A percentile compares a stretch with the other conserved stretches of the same genome.
Conservation (phyloP, 2,329 filamentous ascomycete genomes). For the Penicillium olsonii region DNA sequence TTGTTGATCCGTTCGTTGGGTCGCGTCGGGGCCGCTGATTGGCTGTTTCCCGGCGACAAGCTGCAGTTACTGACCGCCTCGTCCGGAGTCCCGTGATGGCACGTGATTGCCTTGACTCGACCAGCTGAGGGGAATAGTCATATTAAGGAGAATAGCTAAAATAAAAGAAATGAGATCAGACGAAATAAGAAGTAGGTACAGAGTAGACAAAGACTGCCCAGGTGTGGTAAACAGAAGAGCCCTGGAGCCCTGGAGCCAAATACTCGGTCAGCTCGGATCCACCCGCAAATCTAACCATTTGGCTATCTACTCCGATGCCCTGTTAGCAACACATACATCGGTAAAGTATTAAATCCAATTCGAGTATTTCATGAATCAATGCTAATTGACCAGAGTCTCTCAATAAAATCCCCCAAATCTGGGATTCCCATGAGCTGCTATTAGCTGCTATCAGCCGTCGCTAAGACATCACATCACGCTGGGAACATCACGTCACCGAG, state of each 20-base stretch:
- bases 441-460: not conserved
- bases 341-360: not conserved
- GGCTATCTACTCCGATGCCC: conserved; percentile 1
- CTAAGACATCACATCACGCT: not conserved
- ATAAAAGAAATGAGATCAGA: too few species aligned
- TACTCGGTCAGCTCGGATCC: conserved; percentile 10
- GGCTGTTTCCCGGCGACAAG: conserved; percentile 17
- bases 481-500: not conserved
- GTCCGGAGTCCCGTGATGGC: conserved; percentile 17
- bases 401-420: not conserved
- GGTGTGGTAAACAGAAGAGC: conserved; percentile 2
- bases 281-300: conserved; percentile 10
- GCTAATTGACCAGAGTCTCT: not conserved
- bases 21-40: conserved; percentile 38
- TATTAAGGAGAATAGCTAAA: too few species aligned
- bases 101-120: conserved; percentile 7
- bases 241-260: not conserved
- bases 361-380: not conserved
- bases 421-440: too few species aligned
- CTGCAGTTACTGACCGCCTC: conserved; percentile 21
- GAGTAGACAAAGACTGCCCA: too few species aligned
- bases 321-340: too few species aligned
- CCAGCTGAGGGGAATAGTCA: too few species aligned
- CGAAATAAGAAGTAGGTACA: too few species aligned
- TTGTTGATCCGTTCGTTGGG: conserved; percentile 40